phyloP scores from a whole-genome alignment of 441 rosid genomes.

The Raphanus hybrid region DNA sequence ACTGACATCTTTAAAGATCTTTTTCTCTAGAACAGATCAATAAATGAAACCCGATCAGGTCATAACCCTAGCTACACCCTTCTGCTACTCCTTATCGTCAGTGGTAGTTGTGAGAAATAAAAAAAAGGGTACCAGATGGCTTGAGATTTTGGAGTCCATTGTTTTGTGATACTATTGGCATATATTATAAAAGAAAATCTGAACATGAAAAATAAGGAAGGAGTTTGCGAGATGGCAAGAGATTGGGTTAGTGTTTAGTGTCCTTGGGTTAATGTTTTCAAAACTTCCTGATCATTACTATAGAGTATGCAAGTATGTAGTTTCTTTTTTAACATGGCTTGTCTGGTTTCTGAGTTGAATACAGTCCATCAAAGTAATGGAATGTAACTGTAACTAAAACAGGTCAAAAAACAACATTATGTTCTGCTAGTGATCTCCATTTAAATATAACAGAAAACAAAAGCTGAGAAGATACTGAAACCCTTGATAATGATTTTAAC shows the following conservation, averaged over 20 bases:
- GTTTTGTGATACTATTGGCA: neutral
- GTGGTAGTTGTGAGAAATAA: no score
- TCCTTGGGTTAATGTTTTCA: neutral
- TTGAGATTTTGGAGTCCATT: no score
- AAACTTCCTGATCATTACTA: neutral
- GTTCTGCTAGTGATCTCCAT: slow-evolving; percentile 6
- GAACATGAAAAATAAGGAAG: neutral
- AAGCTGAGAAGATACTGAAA: slow-evolving; percentile 11
- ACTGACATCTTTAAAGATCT: neutral
- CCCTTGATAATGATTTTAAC: neutral
- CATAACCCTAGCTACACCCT: neutral
- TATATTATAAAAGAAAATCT: no score
- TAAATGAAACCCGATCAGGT: neutral
- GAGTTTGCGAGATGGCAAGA: neutral
- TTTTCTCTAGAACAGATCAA: neutral
- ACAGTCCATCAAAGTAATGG: neutral
- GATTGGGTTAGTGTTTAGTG: neutral
- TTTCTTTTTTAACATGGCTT: neutral
- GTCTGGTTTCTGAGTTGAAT: neutral
- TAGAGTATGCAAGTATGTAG: neutral
- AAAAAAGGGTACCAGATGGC: no score
- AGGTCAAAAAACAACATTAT: neutral
- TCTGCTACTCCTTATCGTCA: no score
- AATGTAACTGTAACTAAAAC: neutral
- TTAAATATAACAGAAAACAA: neutral